These are phyloP conservation scores for Rhizopus arrhizus DNA, from an alignment of 371 early-diverging fungal genomes.

Conservation along the genomic window DNA sequence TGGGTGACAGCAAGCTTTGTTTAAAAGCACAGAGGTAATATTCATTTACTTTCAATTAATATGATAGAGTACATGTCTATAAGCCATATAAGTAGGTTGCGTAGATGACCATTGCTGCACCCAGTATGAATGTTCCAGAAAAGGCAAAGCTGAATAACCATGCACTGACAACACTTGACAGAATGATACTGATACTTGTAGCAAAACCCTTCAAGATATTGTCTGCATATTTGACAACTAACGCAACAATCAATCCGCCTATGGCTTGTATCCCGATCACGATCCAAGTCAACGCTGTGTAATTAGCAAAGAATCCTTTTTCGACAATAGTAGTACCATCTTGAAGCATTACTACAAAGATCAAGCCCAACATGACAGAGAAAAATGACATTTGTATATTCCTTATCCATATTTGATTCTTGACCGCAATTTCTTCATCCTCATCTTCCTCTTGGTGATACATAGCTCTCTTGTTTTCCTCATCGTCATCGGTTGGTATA, in stretches of 20 bases:
- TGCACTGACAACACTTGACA: conserved; percentile 76
- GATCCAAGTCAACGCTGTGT: conserved; percentile 72
- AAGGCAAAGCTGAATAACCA: conserved; percentile 78
- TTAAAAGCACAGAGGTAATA: too few relatives aligned
- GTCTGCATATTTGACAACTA: conserved; percentile 96
- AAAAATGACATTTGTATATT: conserved; percentile 88
- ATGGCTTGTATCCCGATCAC: conserved; percentile 88
- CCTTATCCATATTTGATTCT: conserved; percentile 80
- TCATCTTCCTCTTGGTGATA: conserved; percentile 22
- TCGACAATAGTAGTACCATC: conserved; percentile 76
- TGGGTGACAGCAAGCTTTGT: too few relatives aligned
- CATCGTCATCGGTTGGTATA: conserved; percentile 20
- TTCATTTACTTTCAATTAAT: not conserved
- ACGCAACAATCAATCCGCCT: conserved; percentile 91
- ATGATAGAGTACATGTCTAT: conserved; percentile 6
- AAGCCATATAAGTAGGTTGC: conserved; percentile 81
- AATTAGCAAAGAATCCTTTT: conserved; percentile 89
- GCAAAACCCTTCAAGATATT: conserved; percentile 97
- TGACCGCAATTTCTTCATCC: conserved; percentile 24
- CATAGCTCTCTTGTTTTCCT: conserved; percentile 19
- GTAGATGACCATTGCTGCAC: conserved; percentile 74
- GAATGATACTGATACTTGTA: conserved; percentile 91
- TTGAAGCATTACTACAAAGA: conserved; percentile 68
- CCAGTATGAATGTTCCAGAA: conserved; percentile 73
- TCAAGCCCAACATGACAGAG: conserved; percentile 67